phyloP scores from a whole-genome alignment of 768 basidiomycete genomes.

The Phaffia australis region DNA sequence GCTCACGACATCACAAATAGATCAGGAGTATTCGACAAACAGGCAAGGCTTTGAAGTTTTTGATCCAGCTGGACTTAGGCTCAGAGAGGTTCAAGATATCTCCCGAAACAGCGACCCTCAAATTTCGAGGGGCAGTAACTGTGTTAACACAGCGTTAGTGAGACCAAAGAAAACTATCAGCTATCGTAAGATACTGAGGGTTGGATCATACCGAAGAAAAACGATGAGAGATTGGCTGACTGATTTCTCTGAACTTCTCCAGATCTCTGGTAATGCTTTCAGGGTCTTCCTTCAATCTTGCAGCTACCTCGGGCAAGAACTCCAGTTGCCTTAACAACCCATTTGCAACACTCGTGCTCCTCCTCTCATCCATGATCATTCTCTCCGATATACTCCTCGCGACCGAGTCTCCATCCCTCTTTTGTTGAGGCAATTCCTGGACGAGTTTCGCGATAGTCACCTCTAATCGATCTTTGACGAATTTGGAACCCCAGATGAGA shows the following conservation, averaged over 20 bases:
- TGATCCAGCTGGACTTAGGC: slow-evolving; percentile 63
- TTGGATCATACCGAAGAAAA: background rate
- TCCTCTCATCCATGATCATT: slow-evolving; percentile 53
- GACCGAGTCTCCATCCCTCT: slow-evolving; percentile 76
- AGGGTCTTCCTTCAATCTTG: slow-evolving; percentile 61
- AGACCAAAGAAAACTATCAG: background rate
- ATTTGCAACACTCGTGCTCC: slow-evolving; percentile 28
- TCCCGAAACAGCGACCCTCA: slow-evolving; percentile 85
- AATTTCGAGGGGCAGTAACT: slow-evolving; percentile 74
- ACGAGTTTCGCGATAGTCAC: slow-evolving; percentile 77
- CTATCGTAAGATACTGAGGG: background rate
- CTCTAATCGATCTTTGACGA: slow-evolving; percentile 48
- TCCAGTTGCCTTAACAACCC: slow-evolving; percentile 64
- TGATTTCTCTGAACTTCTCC: slow-evolving; percentile 54
- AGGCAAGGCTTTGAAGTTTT: slow-evolving; percentile 57
- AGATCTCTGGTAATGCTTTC: slow-evolving; percentile 61
- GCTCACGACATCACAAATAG: background rate
- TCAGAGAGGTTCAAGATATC: slow-evolving; percentile 58
- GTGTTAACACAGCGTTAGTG: background rate
- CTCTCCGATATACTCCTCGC: slow-evolving; percentile 59
- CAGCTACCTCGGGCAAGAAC: slow-evolving; percentile 62
- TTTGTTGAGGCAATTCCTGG: slow-evolving; percentile 79
- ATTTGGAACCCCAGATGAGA: slow-evolving; percentile 61
- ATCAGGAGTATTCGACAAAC: slow-evolving; percentile 40
- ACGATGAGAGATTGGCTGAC: slow-evolving; percentile 45